These are phyloP conservation scores for Colletotrichum destructivum DNA, from an alignment of 2,329 filamentous ascomycete genomes.

Conservation along the genomic window DNA sequence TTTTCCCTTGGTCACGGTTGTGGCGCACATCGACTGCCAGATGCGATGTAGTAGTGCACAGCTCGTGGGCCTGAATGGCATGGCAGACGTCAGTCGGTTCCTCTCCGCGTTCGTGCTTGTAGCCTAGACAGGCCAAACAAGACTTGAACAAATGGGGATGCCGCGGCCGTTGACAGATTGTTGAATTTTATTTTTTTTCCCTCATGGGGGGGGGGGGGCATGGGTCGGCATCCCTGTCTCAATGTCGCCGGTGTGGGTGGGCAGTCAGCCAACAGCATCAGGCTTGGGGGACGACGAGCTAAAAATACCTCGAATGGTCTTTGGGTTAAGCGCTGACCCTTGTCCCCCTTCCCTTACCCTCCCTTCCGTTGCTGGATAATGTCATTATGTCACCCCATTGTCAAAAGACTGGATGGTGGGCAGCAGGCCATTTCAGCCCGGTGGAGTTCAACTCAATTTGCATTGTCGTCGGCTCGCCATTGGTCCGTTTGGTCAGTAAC, in stretches of 20 bases:
- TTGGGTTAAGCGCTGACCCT: conserved; percentile 39
- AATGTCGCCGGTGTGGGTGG: conserved; percentile 18
- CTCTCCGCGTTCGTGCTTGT: conserved; percentile 21
- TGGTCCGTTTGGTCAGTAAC: background rate
- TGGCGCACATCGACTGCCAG: conserved; percentile 6
- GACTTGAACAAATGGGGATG: conserved; percentile 39
- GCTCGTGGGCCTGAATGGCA: conserved; percentile 8
- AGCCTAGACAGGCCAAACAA: conserved; percentile 27
- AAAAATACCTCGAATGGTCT: conserved; percentile 28
- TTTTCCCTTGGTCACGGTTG: conserved; percentile 9
- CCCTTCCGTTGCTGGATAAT: background rate
- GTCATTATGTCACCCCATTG: background rate
- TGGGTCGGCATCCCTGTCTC: background rate
- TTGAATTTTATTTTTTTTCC: too few relatives aligned
- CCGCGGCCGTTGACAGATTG: conserved; percentile 31
- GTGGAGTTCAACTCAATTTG: conserved; percentile 24
- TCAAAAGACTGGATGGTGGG: background rate
- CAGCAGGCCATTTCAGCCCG: background rate
- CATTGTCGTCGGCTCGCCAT: conserved; percentile 2
- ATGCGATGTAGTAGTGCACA: background rate
- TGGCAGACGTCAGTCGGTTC: conserved; percentile 23
- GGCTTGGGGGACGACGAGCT: conserved; percentile 27
- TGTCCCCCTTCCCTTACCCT: conserved; percentile 5
- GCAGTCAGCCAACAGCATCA: conserved; percentile 22
- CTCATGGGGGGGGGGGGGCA: background rate